These are phyloP conservation scores for Diaporthe nobilis DNA, from an alignment of 2,329 filamentous ascomycete genomes.

Conservation along the genomic window DNA sequence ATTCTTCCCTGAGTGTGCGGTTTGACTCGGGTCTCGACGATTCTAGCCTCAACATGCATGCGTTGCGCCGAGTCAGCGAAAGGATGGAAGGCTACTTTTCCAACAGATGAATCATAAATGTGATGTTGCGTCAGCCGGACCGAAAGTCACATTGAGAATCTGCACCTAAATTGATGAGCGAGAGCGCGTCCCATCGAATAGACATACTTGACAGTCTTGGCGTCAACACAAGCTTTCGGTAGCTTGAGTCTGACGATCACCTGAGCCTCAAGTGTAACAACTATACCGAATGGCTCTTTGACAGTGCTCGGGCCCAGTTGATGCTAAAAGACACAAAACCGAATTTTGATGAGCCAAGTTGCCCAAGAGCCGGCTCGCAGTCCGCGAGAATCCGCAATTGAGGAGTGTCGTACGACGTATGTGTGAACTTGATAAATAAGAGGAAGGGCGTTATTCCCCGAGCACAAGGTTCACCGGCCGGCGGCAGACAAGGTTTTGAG, in stretches of 20 bases:
- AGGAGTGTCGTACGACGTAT: neutral
- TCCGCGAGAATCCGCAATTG: neutral
- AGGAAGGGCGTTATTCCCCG: conserved; percentile 5
- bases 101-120: neutral
- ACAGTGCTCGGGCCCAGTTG: neutral
- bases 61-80: neutral
- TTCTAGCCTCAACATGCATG: neutral
- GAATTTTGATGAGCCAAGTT: neutral
- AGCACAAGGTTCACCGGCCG: conserved; percentile 27
- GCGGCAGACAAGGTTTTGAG: conserved; percentile 31
- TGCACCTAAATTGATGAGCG: neutral
- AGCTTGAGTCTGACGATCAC: conserved; percentile 10
- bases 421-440: neutral
- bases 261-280: neutral
- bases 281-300: neutral
- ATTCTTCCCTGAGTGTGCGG: neutral
- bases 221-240: conserved; percentile 25
- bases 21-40: neutral
- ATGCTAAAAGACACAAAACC: neutral
- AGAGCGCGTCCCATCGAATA: neutral
- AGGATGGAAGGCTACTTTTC: neutral
- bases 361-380: neutral
- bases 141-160: neutral
- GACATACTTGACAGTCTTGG: conserved; percentile 14
- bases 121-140: neutral